phyloP scores from a whole-genome alignment of 345 rosid species.

The Gossypium australe region DNA sequence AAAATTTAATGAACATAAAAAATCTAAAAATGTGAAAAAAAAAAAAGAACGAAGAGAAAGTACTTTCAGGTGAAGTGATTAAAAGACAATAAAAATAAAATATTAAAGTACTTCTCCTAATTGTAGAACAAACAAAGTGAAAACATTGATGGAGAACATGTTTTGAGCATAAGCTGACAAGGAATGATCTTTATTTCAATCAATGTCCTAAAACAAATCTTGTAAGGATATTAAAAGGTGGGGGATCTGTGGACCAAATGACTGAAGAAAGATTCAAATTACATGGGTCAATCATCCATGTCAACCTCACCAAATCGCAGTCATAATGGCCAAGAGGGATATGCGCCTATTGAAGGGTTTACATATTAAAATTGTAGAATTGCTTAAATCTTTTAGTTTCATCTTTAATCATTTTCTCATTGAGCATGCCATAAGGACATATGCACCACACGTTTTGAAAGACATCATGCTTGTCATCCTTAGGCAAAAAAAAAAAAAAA shows the following conservation, averaged over 20 bases:
- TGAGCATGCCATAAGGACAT: background rate
- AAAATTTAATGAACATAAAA: background rate
- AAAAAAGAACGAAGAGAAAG: background rate
- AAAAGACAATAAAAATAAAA: too few species aligned
- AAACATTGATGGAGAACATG: background rate
- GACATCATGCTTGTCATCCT: background rate
- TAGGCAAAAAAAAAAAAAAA: too few species aligned
- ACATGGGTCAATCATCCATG: conserved; percentile 29
- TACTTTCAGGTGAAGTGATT: background rate
- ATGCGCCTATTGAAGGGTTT: background rate
- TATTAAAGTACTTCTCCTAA: too few species aligned
- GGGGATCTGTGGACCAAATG: conserved; percentile 15
- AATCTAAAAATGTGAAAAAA: background rate
- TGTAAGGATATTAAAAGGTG: background rate
- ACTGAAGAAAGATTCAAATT: conserved; percentile 6
- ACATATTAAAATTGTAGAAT: background rate
- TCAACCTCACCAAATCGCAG: conserved; percentile 21
- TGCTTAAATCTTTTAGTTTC: background rate
- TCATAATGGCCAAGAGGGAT: conserved; percentile 22
- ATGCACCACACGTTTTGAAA: background rate
- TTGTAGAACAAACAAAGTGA: background rate
- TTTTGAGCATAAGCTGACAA: background rate
- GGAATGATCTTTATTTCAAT: conserved; percentile 13
- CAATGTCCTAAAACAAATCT: conserved; percentile 1
- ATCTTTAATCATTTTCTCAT: background rate